phyloP scores from a whole-genome alignment of 2,329 filamentous ascomycete species.

The Thelonectria rubi region DNA sequence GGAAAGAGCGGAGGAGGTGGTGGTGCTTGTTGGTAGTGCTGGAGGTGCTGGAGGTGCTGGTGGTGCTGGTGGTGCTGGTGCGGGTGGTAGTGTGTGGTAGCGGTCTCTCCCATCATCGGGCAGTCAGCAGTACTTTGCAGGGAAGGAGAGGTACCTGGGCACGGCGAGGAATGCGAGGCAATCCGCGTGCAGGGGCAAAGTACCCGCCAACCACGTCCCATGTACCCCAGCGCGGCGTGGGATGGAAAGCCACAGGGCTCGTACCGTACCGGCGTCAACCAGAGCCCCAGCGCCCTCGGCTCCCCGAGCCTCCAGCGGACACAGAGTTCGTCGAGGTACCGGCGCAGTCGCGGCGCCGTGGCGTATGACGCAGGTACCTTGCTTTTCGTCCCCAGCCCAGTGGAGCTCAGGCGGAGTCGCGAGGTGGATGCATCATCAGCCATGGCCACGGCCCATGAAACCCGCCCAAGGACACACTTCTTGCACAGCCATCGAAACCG shows the following conservation, averaged over 20 bases:
- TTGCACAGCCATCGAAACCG: constrained; percentile 5
- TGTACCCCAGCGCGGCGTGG: constrained; percentile 16
- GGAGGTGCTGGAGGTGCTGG: constrained; percentile 16
- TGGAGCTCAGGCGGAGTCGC: background rate
- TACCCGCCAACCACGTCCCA: too few species aligned
- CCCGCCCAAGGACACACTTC: constrained; percentile 13
- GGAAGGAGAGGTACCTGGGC: background rate
- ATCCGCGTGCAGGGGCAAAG: too few species aligned
- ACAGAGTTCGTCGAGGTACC: background rate
- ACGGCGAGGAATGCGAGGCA: too few species aligned
- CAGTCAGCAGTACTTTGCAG: constrained; percentile 18
- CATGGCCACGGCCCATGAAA: constrained; percentile 2
- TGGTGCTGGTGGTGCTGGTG: constrained; percentile 15
- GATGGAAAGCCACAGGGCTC: constrained; percentile 6
- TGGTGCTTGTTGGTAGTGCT: background rate
- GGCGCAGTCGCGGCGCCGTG: background rate
- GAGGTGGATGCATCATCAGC: constrained; percentile 17
- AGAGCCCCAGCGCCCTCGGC: too few species aligned
- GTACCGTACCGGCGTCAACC: background rate
- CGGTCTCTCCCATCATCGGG: constrained; percentile 2
- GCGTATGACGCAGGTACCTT: constrained; percentile 8
- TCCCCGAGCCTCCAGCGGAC: background rate
- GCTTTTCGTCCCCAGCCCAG: constrained; percentile 6
- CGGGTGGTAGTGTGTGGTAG: constrained; percentile 19
- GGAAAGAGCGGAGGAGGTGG: constrained; percentile 31